Percentiles rank a stretch among this genome's conserved stretches.
phyloP scores from a whole-genome alignment of 768 basidiomycete genomes.

The Trametes cingulata region DNA sequence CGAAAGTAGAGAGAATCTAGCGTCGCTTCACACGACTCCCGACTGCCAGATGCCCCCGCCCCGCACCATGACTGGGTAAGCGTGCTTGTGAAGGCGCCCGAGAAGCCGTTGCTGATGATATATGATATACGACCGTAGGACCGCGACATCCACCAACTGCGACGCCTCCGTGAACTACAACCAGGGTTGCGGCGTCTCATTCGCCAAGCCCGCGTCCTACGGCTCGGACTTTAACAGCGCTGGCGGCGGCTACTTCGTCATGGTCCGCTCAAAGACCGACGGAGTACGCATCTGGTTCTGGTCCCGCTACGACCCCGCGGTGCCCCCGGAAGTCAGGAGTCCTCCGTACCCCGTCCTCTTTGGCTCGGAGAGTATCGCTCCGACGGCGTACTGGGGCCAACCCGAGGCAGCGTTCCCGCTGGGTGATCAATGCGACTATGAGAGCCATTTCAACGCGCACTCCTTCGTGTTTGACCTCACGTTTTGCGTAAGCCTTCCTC shows the following conservation, averaged over 20 bases:
- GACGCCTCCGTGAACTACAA: constrained; percentile 53
- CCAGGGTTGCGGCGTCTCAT: constrained; percentile 59
- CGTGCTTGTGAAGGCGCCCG: not conserved
- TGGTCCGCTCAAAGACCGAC: constrained; percentile 40
- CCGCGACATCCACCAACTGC: constrained; percentile 46
- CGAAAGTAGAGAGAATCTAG: constrained; percentile 43
- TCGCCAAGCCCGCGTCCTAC: constrained; percentile 42
- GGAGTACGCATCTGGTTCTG: constrained; percentile 68
- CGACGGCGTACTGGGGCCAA: constrained; percentile 40
- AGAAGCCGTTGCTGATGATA: too few relatives aligned
- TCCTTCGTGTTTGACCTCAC: constrained; percentile 59
- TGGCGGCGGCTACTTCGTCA: constrained; percentile 63
- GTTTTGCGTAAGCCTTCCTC: constrained; percentile 51
- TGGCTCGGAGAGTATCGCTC: constrained; percentile 16
- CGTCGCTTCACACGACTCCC: constrained; percentile 55
- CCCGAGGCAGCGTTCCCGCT: constrained; percentile 53
- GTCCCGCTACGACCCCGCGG: constrained; percentile 44
- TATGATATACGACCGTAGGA: constrained; percentile 39
- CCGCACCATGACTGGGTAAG: constrained; percentile 52
- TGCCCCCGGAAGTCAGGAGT: constrained; percentile 44
- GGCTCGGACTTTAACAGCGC: constrained; percentile 49
- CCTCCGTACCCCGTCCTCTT: constrained; percentile 5
- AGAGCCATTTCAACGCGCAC: constrained; percentile 53
- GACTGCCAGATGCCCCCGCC: constrained; percentile 45
- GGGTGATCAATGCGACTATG: constrained; percentile 51